phyloP scores from a whole-genome alignment of 2,329 filamentous ascomycete genomes.

The Microsporum canis region DNA sequence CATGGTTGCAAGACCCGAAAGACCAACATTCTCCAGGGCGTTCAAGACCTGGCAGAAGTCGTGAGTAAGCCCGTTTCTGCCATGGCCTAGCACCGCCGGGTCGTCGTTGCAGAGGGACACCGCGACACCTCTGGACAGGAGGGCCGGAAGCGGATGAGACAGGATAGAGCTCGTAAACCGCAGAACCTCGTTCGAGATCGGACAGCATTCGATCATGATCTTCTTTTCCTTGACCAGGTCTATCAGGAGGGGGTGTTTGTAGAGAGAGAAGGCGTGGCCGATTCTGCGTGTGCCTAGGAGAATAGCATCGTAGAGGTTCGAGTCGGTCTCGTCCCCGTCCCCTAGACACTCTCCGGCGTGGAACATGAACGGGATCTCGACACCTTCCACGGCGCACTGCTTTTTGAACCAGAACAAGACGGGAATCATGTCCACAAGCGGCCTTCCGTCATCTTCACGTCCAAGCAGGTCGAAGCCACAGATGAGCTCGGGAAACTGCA shows the following conservation, averaged over 20 bases:
- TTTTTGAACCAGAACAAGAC: constrained; percentile 91
- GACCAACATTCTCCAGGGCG: constrained; percentile 79
- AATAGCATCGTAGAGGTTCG: constrained; percentile 82
- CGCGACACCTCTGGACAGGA: constrained; percentile 12
- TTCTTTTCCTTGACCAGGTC: constrained; percentile 81
- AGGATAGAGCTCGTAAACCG: constrained; percentile 65
- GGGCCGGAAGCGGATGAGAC: constrained; percentile 60
- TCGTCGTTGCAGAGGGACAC: constrained; percentile 84
- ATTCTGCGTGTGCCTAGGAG: constrained; percentile 79
- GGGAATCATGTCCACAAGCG: constrained; percentile 65
- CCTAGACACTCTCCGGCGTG: constrained; percentile 84
- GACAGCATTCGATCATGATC: constrained; percentile 81
- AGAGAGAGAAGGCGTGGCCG: constrained; percentile 77
- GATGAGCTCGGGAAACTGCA: constrained; percentile 26
- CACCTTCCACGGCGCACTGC: constrained; percentile 61
- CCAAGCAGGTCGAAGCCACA: constrained; percentile 78
- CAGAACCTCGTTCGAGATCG: constrained; percentile 80
- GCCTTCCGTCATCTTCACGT: constrained; percentile 68
- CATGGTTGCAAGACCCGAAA: constrained; percentile 73
- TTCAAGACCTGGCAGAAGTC: constrained; percentile 95
- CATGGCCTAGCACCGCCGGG: constrained; percentile 75
- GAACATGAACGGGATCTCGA: constrained; percentile 90
- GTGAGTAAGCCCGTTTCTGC: constrained; percentile 69
- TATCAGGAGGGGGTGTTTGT: constrained; percentile 80
- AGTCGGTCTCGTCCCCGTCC: constrained; percentile 62